Evolutionary conservation across 306 rosid genomes (phyloP).

Genomic region (Potentilla sterilis): DNA sequence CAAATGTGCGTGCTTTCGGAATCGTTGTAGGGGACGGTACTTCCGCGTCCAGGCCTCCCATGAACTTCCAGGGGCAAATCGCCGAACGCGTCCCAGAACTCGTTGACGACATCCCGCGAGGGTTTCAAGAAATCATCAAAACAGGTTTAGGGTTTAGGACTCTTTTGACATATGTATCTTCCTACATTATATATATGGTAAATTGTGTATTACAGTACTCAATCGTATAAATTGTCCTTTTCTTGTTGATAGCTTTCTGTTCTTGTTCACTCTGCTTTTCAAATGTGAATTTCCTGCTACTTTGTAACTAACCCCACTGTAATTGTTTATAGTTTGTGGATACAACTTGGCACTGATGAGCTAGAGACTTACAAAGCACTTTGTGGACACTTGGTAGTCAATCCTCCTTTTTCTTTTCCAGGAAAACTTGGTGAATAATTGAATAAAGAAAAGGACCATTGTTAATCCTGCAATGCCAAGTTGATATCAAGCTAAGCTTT

Average conservation of each 20-base stretch:
- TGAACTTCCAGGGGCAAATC: no score
- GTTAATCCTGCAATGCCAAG: background rate
- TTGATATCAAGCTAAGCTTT: no score
- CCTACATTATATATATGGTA: background rate
- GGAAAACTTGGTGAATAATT: background rate
- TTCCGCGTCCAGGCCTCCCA: no score
- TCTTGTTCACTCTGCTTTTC: no score
- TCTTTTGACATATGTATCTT: no score
- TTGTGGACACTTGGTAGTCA: background rate
- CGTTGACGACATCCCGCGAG: no score
- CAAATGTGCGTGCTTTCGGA: no score
- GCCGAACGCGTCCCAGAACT: no score
- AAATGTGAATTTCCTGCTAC: background rate
- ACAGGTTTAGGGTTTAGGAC: no score
- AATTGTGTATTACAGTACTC: background rate
- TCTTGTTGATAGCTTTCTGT: background rate
- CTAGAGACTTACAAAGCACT: background rate
- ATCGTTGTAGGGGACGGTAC: no score
- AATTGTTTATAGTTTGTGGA: background rate
- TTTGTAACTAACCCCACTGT: conserved; percentile 1
- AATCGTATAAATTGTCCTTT: background rate
- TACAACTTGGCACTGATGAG: background rate
- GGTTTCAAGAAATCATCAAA: no score
- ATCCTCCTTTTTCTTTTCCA: background rate
- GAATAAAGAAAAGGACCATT: background rate